A percentile compares a stretch with the other conserved stretches of the same genome.
Conservation (phyloP, 441 rosid genomes). For the Mallotus repandus region DNA sequence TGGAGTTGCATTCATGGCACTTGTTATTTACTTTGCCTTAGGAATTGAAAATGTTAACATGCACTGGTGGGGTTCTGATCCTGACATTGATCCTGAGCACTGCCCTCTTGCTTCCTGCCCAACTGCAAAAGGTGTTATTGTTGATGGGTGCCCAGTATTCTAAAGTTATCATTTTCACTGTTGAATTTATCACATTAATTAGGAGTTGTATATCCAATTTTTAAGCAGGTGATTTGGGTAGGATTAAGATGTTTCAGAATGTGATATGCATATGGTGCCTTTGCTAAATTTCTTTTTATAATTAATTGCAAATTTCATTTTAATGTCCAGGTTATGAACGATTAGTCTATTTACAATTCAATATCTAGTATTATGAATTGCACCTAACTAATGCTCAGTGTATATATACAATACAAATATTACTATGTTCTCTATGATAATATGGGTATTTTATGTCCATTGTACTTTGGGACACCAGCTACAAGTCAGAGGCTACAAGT, state of each 20-base stretch:
- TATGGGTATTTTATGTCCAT: no score
- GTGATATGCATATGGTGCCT: neutral
- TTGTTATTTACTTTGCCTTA: slow-evolving; percentile 54
- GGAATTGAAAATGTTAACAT: slow-evolving; percentile 37
- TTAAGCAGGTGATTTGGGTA: neutral
- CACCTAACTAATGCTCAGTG: no score
- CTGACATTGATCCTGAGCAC: slow-evolving; percentile 60
- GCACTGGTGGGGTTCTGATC: slow-evolving; percentile 65
- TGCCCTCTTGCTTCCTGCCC: slow-evolving; percentile 73
- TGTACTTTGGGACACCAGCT: no score
- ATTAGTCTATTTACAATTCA: no score
- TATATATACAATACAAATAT: no score
- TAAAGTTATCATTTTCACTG: neutral
- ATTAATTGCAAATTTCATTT: neutral
- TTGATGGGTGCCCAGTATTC: slow-evolving; percentile 59
- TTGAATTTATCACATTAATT: neutral
- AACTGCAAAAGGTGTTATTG: slow-evolving; percentile 55
- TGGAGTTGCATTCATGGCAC: slow-evolving; percentile 79
- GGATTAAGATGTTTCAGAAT: neutral
- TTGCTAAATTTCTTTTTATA: neutral
- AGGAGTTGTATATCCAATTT: neutral
- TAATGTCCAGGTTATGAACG: neutral
- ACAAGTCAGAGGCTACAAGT: no score
- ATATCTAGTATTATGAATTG: no score
- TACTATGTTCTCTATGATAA: no score